Base-by-base conservation (phyloP, 441 rosid genomes). In the Lagerstroemia fauriei region DNA sequence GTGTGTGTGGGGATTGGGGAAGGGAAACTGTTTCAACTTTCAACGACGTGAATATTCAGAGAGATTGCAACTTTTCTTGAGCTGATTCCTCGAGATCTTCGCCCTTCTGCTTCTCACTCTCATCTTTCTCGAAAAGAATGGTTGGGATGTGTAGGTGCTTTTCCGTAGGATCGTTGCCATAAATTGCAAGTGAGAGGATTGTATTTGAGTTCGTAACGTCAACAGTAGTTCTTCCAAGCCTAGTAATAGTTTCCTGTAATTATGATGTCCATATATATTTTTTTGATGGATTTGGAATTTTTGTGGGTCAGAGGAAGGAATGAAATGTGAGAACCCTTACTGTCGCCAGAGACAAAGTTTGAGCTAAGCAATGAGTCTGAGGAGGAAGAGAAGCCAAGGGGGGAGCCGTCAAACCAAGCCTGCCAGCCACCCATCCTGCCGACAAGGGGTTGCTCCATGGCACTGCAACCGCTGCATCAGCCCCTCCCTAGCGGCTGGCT, bases 401-500 rank as follows among this genome's bases (percentile, higher is more conserved):
- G 44, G 76, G 44, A 44, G 76, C 51, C 5, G 77, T 75, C 77
- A 48, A 27, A 50, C 27, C 56, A 44, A 29, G 56, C 61, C 34
- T 12, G 59, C 38, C 16, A 16, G 10, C 77, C 77, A 50, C 61
- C 32, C 1, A 22, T 34, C 34, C 73, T 32, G 73, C 73, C 73
- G 73, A 69, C 73, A 32, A 34, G 25, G 25, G 46, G 25, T 25
- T 32, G 41, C 73, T 25, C 77, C 61, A 18, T 75, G 14, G 57
- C 24, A 48, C 47, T 20, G 48, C 53, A 11, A 4, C 75, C 61
- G 53, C 76, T 6, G 34, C 59, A 0, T 34, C 50, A 27, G 47
- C 68, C 3, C 82, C 83, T 32, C n/a, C 86, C 7, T n/a, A n/a
- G n/a, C n/a, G n/a, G n/a, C n/a, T 78, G 82, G 73, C 80, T 81